Evolutionary conservation across 768 basidiomycete species (phyloP).

Genomic region (Butyriboletus loyo): DNA sequence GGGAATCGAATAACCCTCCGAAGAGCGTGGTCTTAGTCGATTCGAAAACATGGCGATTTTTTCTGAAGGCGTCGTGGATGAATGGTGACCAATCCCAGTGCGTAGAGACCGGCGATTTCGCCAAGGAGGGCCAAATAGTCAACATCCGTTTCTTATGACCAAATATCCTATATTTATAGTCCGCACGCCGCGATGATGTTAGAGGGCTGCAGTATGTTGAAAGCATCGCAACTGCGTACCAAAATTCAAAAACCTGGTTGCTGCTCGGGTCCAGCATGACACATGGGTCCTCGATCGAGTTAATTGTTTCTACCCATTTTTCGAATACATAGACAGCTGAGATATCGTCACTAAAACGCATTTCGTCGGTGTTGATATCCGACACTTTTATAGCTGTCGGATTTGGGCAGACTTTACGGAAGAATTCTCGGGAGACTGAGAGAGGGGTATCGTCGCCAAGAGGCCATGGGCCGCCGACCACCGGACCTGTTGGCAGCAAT

Average conservation of each 20-base stretch:
- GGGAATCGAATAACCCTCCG: not conserved
- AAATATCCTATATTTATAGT: conserved; percentile 28
- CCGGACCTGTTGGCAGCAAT: conserved; percentile 32
- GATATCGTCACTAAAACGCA: conserved; percentile 25
- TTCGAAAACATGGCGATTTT: conserved; percentile 31
- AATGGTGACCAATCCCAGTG: conserved; percentile 40
- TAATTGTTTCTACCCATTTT: conserved; percentile 37
- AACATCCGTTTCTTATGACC: conserved; percentile 33
- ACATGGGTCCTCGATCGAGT: conserved; percentile 37
- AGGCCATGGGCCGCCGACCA: conserved; percentile 40
- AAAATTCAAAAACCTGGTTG: conserved; percentile 34
- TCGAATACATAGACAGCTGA: conserved; percentile 33
- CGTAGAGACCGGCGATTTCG: conserved; percentile 32
- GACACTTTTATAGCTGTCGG: conserved; percentile 32
- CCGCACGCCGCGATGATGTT: not conserved
- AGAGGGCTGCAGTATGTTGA: not conserved
- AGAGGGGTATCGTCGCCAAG: conserved; percentile 31
- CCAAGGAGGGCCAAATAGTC: conserved; percentile 34
- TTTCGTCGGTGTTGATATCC: conserved; percentile 27
- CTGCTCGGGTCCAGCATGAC: conserved; percentile 31
- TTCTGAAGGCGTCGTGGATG: conserved; percentile 30
- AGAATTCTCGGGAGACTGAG: conserved; percentile 38
- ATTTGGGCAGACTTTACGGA: conserved; percentile 39
- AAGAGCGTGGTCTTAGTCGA: not conserved
- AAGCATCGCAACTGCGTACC: conserved; percentile 25